phyloP scores from a whole-genome alignment of 2,329 filamentous ascomycete species.

The Colletotrichum costaricense region DNA sequence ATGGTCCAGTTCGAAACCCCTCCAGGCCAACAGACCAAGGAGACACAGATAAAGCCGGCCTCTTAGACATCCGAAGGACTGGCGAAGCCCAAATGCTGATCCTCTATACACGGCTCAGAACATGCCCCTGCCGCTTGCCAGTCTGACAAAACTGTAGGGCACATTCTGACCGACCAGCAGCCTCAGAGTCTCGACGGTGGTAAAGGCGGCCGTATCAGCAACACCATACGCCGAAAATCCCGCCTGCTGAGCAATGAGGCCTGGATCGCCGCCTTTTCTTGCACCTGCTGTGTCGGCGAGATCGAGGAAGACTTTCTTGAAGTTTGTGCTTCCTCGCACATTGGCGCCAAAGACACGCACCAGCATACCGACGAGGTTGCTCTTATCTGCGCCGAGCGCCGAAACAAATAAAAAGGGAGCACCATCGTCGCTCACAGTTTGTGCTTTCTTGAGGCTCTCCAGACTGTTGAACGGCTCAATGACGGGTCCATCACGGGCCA shows the following conservation, averaged over 20 bases:
- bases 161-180: constrained; percentile 88
- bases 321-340: constrained; percentile 49
- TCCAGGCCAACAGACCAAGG: not conserved
- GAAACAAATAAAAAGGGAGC: constrained; percentile 86
- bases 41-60: not conserved
- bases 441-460: constrained; percentile 68
- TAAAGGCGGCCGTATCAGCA: constrained; percentile 85
- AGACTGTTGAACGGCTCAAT: constrained; percentile 85
- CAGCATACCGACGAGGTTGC: constrained; percentile 80
- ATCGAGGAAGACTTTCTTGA: constrained; percentile 81
- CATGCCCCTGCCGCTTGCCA: constrained; percentile 69
- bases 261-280: constrained; percentile 74
- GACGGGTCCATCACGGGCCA: constrained; percentile 72
- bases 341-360: constrained; percentile 75
- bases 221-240: constrained; percentile 85
- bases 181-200: constrained; percentile 83
- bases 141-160: constrained; percentile 85
- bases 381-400: constrained; percentile 82
- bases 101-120: constrained; percentile 49
- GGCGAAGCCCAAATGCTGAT: not conserved
- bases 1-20: not conserved
- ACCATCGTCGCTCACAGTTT: constrained; percentile 58
- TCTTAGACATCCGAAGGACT: not conserved
- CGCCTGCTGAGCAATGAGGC: constrained; percentile 75
- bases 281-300: constrained; percentile 72